Evolutionary conservation across 1,284 basidiomycete species (phyloP).

Genomic region (Moniliophthora roreri): DNA sequence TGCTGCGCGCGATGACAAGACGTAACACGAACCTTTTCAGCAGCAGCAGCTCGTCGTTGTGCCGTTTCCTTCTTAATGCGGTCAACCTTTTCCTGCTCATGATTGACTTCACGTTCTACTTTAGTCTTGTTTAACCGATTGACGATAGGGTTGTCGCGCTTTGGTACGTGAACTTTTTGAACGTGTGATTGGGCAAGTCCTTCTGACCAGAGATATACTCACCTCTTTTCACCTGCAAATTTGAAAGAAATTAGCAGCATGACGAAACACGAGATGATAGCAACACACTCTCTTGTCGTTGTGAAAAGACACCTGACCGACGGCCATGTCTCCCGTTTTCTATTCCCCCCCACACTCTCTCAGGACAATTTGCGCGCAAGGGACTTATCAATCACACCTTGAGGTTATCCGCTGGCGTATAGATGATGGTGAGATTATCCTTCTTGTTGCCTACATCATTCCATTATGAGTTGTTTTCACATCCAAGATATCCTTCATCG

Average conservation of each 20-base stretch:
- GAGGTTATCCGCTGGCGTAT: conserved; percentile 87
- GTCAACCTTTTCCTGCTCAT: conserved; percentile 86
- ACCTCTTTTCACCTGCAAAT: conserved; percentile 75
- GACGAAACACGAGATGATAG: neutral
- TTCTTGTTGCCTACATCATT: conserved; percentile 86
- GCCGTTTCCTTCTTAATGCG: conserved; percentile 70
- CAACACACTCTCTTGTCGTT: conserved; percentile 74
- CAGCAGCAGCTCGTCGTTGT: conserved; percentile 12
- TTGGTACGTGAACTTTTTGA: conserved; percentile 66
- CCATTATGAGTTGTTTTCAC: neutral
- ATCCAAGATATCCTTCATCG: too few relatives aligned
- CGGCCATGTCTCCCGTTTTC: conserved; percentile 97
- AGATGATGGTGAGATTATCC: conserved; percentile 91
- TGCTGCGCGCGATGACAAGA: neutral
- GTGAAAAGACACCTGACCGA: conserved; percentile 94
- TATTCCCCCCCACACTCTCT: conserved; percentile 31
- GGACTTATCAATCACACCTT: conserved; percentile 54
- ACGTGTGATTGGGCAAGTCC: neutral
- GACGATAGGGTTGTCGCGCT: conserved; percentile 87
- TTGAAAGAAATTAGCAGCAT: neutral
- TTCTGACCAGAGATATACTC: conserved; percentile 20
- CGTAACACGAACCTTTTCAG: conserved; percentile 10
- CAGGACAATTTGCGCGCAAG: neutral
- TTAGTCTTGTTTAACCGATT: conserved; percentile 97
- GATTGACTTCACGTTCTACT: conserved; percentile 80